Percentiles rank a stretch among this genome's conserved stretches.
Conservation (phyloP, 768 basidiomycete species). For the Chlorophyllum brunneum region DNA sequence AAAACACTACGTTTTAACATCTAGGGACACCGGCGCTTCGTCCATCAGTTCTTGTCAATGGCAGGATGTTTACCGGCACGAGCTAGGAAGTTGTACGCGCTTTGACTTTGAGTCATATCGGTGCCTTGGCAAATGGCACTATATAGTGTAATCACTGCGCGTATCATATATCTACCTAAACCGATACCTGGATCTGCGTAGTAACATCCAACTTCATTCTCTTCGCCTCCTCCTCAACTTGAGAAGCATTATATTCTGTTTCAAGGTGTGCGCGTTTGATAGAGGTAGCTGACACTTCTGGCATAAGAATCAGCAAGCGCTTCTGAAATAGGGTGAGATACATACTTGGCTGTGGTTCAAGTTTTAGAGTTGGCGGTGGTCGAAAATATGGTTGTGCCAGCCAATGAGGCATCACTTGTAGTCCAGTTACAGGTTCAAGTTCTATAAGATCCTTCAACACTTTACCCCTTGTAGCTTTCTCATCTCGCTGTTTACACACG, state of each 20-base stretch:
- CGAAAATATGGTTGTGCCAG: slow-evolving; percentile 64
- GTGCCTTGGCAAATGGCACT: no score
- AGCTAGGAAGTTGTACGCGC: no score
- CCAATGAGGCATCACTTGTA: slow-evolving; percentile 40
- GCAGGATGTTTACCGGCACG: no score
- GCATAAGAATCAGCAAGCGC: no score
- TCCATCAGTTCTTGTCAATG: no score
- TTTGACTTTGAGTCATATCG: no score
- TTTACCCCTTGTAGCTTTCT: slow-evolving; percentile 27
- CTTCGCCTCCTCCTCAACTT: not conserved
- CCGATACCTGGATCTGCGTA: no score
- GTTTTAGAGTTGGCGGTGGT: slow-evolving; percentile 23
- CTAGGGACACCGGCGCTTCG: no score
- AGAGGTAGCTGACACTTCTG: not conserved
- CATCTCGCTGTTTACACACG: slow-evolving; percentile 36
- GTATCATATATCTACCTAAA: no score
- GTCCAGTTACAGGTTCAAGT: slow-evolving; percentile 31
- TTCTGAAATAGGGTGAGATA: no score
- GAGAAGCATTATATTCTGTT: not conserved
- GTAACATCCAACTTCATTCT: not conserved
- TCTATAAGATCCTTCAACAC: slow-evolving; percentile 27
- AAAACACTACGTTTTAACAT: no score
- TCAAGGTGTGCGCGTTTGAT: not conserved
- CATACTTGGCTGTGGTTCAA: not conserved
- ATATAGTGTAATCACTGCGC: no score